A percentile compares a stretch with the other conserved stretches of the same genome.
phyloP scores from a whole-genome alignment of 2,329 filamentous ascomycete species.

The Talaromyces sp. region DNA sequence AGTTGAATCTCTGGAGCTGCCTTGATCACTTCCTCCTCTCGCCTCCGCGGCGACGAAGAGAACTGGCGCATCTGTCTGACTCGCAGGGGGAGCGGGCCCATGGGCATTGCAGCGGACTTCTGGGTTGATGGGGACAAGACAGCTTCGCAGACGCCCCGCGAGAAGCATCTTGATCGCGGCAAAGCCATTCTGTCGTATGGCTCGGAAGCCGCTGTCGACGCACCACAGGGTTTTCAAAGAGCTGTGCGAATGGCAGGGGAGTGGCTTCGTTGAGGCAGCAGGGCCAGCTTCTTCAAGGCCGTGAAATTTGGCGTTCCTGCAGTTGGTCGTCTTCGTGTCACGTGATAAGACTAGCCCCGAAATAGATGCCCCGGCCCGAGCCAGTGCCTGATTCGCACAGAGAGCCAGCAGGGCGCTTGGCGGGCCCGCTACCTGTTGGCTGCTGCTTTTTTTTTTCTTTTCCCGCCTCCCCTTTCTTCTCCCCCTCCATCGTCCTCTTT shows the following conservation, averaged over 20 bases:
- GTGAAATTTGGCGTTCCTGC: slow-evolving; percentile 7
- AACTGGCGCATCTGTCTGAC: slow-evolving; percentile 14
- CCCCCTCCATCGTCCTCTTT: slow-evolving; percentile 14
- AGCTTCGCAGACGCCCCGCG: slow-evolving; percentile 25
- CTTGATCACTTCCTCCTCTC: slow-evolving; percentile 17
- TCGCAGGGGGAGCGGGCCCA: not conserved
- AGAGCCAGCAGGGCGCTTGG: slow-evolving; percentile 14
- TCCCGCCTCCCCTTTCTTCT: slow-evolving; percentile 8
- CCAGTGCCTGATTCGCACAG: slow-evolving; percentile 18
- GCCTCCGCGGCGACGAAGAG: slow-evolving; percentile 19
- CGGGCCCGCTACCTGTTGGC: slow-evolving; percentile 2
- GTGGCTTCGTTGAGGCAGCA: not conserved
- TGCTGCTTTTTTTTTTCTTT: slow-evolving; percentile 16
- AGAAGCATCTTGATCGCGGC: slow-evolving; percentile 30
- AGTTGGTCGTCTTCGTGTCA: slow-evolving; percentile 12
- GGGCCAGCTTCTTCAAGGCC: not conserved
- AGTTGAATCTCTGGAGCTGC: slow-evolving; percentile 33
- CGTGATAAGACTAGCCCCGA: slow-evolving; percentile 15
- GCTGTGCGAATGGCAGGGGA: not conserved
- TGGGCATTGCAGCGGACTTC: slow-evolving; percentile 28
- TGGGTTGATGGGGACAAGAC: slow-evolving; percentile 36
- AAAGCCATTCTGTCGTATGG: slow-evolving; percentile 28
- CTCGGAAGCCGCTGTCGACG: slow-evolving; percentile 12
- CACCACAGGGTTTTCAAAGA: not conserved
- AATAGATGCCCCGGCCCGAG: slow-evolving; percentile 21